Base-by-base conservation (phyloP, 2,329 filamentous ascomycete genomes). In the Neonectria faginata region DNA sequence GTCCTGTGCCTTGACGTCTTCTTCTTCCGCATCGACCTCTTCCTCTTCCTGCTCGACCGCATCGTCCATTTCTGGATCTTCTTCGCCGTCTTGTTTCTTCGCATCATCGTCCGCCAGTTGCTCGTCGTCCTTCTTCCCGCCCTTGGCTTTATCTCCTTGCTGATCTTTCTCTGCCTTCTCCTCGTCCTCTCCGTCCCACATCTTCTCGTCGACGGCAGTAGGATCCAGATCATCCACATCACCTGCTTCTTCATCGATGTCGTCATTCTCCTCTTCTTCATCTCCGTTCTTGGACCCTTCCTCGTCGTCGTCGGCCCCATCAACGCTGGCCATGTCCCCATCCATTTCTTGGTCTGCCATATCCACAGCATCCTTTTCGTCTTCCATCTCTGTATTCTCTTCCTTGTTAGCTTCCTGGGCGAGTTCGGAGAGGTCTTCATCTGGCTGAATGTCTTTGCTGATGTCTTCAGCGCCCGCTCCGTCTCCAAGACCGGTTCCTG, bases 391-490 rank as follows among this genome's bases (percentile, higher is more conserved):
- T 1, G 83, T 85, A 11, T 82, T 80, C 41, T 87, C 83, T 67
- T 91, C 87, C 66, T 89, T 86, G 65, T 92, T 91, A 45, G 89
- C 86, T 73, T 97, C 92, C 76, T 97, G 93, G 0, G 96, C 95
- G 48, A 99, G 84, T 70, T 99, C 96, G 0, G 92, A 89, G 5
- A 99, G 82, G 76, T 99, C 94, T 77, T 99, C 96, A 65, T 99
- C 95, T 16, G 95, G 91, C 67, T 92, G 89, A 51, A 99, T 91
- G 74, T 99, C 96, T 77, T 99, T 98, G 79, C 94, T 98, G 69
- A 99, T 98, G 78, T 99, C 95, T 76, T 99, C 94, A 5, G 92
- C 94, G 18, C 95, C 97, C 78, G 97, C 92, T 11, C 96, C 97
- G 50, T 97, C 96, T 20, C 96, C 97, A 25, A 99, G 88, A 36